Conservation (phyloP, 2,329 filamentous ascomycete genomes). For the Aspergillus chevalieri region DNA sequence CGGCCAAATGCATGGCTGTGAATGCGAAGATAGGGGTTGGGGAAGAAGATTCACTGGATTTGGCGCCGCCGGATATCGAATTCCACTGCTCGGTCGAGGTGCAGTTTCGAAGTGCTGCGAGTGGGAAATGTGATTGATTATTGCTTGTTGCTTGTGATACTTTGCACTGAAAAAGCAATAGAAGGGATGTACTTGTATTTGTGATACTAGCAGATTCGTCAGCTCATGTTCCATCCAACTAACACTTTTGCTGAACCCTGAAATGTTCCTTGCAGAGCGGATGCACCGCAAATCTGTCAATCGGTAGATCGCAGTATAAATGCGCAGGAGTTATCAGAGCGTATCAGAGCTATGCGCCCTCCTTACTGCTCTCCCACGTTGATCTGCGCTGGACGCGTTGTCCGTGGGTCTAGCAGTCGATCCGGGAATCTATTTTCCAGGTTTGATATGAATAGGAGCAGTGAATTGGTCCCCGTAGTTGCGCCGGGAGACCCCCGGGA, state of each 20-base stretch:
- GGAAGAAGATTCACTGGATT: slow-evolving; percentile 4
- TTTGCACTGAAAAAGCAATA: not conserved
- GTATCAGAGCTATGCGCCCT: not conserved
- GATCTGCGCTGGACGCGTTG: not conserved
- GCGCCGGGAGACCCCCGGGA: too few relatives aligned
- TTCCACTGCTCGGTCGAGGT: slow-evolving; percentile 7
- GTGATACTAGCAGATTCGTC: not conserved
- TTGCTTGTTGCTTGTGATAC: too few relatives aligned
- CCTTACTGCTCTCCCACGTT: not conserved
- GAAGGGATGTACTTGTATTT: not conserved
- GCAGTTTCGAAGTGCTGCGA: slow-evolving; percentile 5
- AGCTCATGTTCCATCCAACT: not conserved
- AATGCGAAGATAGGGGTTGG: not conserved
- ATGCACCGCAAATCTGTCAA: not conserved
- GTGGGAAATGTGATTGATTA: too few relatives aligned
- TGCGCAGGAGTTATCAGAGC: not conserved
- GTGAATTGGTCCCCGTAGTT: too few relatives aligned
- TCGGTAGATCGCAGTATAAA: not conserved
- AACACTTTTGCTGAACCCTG: not conserved
- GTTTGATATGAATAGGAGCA: too few relatives aligned
- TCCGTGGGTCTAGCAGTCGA: not conserved
- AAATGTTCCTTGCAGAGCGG: not conserved
- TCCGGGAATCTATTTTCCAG: too few relatives aligned
- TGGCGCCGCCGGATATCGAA: slow-evolving; percentile 8
- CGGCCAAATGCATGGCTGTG: slow-evolving; percentile 3